Base-by-base conservation (phyloP, 495 filamentous ascomycete species). In the Neurospora sp. region DNA sequence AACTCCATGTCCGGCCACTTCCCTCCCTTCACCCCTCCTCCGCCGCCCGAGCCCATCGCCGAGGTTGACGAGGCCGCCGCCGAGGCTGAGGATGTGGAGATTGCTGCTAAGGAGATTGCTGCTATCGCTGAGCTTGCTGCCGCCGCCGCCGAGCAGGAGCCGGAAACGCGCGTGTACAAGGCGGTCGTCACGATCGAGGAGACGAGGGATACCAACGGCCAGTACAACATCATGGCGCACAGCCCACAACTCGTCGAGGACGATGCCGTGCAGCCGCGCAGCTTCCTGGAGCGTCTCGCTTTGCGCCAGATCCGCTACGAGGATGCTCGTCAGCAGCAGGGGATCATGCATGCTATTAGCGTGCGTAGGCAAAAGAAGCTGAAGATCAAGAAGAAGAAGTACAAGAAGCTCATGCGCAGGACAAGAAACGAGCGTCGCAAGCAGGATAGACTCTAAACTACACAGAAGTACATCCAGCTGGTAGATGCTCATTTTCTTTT, bases 351-450 rank as follows among this genome's bases (percentile, higher is more conserved):
- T 39, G 85, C 90, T 20, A 92, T 99, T 77, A 96, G 92, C 81
- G 96, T 97, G 73, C 91, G 89, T 83, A 87, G 96, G 82, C 91
- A 94, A 74, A 87, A 94, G 78, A 93, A 92, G 83, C 83, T 94
- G 80, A 97, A 95, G 89, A 99, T 99, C 94, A 99, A 99, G 93
- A 99, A 98, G 87, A 94, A 98, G 86, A 99, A 99, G 89, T 96
- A 97, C 82, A 98, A 97, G 95, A 98, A 98, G 89, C 86, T 99
- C 74, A 92, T 97, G 92, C 91, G 88, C 86, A 87, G 89, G 83
- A 99, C 96, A 77, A 88, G 95, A 79, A 96, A 93, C 79, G 78
- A 93, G 85, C 90, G 96, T 81, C 89, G 94, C 77, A 96, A 92
- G 84, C 85, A 97, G 78, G 96, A 97, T 78, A 82, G 89, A 11